Conservation (phyloP, 2,329 filamentous ascomycete species). For the Nothomitra cinnamomea region DNA sequence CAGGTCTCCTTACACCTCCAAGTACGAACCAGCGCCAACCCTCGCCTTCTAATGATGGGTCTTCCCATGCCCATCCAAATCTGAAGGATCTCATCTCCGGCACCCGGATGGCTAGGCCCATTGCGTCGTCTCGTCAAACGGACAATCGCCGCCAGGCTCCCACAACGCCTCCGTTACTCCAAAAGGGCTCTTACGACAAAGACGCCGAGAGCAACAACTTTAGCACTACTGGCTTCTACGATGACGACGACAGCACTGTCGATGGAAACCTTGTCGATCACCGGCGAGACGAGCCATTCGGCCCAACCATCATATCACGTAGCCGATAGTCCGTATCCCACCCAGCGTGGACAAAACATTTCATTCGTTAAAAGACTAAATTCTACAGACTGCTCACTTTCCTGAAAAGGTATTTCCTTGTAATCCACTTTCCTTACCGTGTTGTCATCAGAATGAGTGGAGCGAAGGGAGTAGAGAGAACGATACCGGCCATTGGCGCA, state of each 20-base stretch:
- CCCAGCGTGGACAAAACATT: not conserved
- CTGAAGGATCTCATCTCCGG: slow-evolving; percentile 14
- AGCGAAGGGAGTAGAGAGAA: not conserved
- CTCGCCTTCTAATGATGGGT: slow-evolving; percentile 13
- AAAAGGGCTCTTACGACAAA: slow-evolving; percentile 38
- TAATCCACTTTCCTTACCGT: not conserved
- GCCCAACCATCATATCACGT: slow-evolving; percentile 1
- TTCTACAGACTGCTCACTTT: not conserved
- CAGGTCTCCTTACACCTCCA: slow-evolving; percentile 80
- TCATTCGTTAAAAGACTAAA: not conserved
- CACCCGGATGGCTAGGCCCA: not conserved
- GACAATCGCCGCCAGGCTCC: slow-evolving; percentile 19
- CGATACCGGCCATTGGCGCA: not conserved
- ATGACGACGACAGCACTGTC: slow-evolving; percentile 31
- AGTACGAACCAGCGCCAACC: slow-evolving; percentile 46
- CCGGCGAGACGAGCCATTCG: not conserved
- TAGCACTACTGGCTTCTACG: slow-evolving; percentile 29
- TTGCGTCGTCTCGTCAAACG: slow-evolving; percentile 8
- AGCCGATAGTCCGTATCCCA: not conserved
- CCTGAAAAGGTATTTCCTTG: not conserved
- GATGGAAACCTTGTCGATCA: slow-evolving; percentile 15
- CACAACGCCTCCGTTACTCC: slow-evolving; percentile 36
- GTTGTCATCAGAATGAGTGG: too few relatives aligned
- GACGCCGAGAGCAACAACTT: slow-evolving; percentile 36
- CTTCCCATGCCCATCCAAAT: slow-evolving; percentile 13